Conservation (phyloP, 2,329 filamentous ascomycete species). For the Fusarium papillatum region DNA sequence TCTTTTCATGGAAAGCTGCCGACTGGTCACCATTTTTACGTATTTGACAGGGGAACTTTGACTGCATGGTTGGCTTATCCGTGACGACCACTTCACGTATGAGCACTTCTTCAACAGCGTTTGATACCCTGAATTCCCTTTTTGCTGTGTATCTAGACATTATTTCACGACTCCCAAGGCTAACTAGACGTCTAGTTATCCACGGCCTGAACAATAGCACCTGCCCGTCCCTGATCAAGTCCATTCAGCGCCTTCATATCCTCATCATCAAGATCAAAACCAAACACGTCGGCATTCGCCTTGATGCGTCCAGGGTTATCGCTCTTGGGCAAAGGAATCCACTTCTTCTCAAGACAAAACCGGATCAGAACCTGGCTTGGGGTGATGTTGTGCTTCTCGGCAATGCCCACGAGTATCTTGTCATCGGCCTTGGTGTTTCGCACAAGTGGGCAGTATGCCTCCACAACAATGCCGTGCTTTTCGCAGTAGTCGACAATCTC, state of each 20-base stretch:
- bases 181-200: neutral
- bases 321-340: constrained; percentile 76
- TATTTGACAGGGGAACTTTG: neutral
- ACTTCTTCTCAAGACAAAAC: constrained; percentile 77
- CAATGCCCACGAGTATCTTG: constrained; percentile 66
- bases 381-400: constrained; percentile 69
- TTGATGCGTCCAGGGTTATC: constrained; percentile 70
- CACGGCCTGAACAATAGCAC: constrained; percentile 28
- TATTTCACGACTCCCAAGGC: too few species aligned
- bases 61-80: neutral
- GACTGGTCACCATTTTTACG: neutral
- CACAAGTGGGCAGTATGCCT: constrained; percentile 53
- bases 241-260: constrained; percentile 62
- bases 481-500: constrained; percentile 69
- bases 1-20: neutral
- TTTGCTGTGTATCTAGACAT: too few species aligned
- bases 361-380: constrained; percentile 75
- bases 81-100: neutral
- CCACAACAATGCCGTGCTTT: constrained; percentile 76
- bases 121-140: neutral
- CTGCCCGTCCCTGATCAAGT: constrained; percentile 39
- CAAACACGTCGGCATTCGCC: constrained; percentile 71
- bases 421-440: constrained; percentile 59
- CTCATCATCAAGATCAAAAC: constrained; percentile 66
- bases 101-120: neutral